Evolutionary conservation across 2,329 filamentous ascomycete genomes (phyloP), one percentile per base, ranked within the genome.

Genomic region (Neopestalotiopsis sp.): DNA sequence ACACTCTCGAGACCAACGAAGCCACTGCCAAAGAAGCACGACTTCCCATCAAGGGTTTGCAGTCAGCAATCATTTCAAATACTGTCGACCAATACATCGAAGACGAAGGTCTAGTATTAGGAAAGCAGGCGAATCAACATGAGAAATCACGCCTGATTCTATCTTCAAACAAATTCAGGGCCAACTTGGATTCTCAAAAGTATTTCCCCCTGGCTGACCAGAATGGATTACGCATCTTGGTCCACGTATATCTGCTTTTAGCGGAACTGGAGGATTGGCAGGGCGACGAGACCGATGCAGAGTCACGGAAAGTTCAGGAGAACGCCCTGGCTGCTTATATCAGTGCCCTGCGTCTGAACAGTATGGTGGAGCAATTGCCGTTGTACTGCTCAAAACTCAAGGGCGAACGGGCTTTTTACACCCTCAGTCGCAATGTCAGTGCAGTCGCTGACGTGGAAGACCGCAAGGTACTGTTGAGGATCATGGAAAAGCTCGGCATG

Each of bases 351-450:
- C 90, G 93, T 58, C 85, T 92, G 61, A 88, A 89, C 17, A 89
- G 90, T 42, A 89, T 96, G 67, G 89, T 92, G 69, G 91, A 95
- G 71, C 82, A 96, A 57, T 92, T 97, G 67, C 95, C 96, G 0
- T 84, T 97, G 0, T 99, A 99, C 79, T 95, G 93, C 71, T 94
- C 94, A 9, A 91, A 94, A 74, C 84, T 99, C 13, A 85, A 89
- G 10, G 82, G 85, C 6, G 83, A 89, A 13, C 87, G 91, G 71
- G 86, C 88, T 70, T 90, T 94, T 73, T 87, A 90, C 67, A 91
- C 91, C 17, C 85, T 99, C 63, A 93, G 91, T 68, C 88, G 89
- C 66, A 92, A 97, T 68, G 83, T 98, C 67, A 91, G 94, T 64
- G 89, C 93, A 60, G 87, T 98, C 67, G 86, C 87, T 34, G 88